Evolutionary conservation across 2,329 filamentous ascomycete species (phyloP).

Genomic region (Mariannaea elegans): DNA sequence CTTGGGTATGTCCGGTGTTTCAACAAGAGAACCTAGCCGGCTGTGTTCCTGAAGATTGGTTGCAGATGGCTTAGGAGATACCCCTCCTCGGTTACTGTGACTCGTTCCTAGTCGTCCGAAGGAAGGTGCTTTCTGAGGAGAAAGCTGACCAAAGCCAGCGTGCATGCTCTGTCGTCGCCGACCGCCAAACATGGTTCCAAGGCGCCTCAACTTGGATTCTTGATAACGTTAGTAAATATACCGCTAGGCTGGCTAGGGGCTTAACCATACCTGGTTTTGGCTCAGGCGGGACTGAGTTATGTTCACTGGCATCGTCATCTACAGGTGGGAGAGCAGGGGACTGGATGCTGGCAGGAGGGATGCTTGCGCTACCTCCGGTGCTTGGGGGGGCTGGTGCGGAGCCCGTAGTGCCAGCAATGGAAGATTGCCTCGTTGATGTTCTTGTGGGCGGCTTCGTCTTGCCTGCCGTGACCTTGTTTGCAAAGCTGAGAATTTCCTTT

Average conservation of each 20-base stretch:
- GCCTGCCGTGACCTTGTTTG: constrained; percentile 54
- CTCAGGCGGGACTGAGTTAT: constrained; percentile 46
- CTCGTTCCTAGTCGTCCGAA: constrained; percentile 73
- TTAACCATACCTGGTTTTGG: constrained; percentile 47
- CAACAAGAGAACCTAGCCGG: constrained; percentile 65
- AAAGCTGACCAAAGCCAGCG: constrained; percentile 66
- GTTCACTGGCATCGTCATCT: constrained; percentile 54
- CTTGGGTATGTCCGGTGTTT: constrained; percentile 58
- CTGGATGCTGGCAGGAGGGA: constrained; percentile 22
- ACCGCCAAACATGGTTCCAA: constrained; percentile 73
- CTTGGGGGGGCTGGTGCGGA: constrained; percentile 39
- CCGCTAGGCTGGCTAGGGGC: not conserved
- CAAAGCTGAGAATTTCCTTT: constrained; percentile 84
- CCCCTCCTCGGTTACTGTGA: constrained; percentile 58
- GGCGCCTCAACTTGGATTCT: constrained; percentile 67
- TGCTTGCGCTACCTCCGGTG: constrained; percentile 36
- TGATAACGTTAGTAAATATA: constrained; percentile 33
- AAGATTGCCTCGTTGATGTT: constrained; percentile 53
- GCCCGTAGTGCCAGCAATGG: constrained; percentile 40
- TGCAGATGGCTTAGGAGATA: constrained; percentile 68
- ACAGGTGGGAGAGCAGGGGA: constrained; percentile 18
- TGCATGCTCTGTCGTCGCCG: constrained; percentile 73
- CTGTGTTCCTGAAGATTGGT: constrained; percentile 66
- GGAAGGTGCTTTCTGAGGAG: constrained; percentile 60
- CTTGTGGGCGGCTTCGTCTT: constrained; percentile 49